These are phyloP conservation scores for Macrocybe gigantea DNA, from an alignment of 768 basidiomycete genomes.

Conservation along the genomic window DNA sequence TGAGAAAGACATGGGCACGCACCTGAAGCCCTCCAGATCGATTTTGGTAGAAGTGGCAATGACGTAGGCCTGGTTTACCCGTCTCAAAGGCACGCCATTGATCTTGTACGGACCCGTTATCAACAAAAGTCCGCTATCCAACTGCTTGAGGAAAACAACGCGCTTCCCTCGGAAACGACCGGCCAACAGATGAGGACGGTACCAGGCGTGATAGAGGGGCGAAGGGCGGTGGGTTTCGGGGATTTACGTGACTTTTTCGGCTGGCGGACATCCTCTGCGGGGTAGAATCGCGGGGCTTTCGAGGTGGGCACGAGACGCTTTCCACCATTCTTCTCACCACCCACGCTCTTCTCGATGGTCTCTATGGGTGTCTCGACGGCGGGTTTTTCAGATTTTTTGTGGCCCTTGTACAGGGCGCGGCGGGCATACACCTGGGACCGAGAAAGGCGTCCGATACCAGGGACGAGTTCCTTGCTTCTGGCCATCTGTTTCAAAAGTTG, in stretches of 20 bases:
- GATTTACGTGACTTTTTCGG: conserved; percentile 93
- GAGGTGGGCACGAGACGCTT: conserved; percentile 81
- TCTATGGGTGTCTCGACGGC: conserved; percentile 53
- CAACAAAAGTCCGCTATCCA: conserved; percentile 86
- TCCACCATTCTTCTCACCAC: conserved; percentile 87
- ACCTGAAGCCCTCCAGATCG: conserved; percentile 75
- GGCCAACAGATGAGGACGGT: conserved; percentile 94
- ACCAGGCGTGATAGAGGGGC: conserved; percentile 87
- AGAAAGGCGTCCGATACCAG: conserved; percentile 77
- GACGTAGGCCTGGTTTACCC: conserved; percentile 98
- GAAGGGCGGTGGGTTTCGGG: conserved; percentile 71
- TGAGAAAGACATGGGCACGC: conserved; percentile 18
- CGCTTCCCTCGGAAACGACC: conserved; percentile 98
- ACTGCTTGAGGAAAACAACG: conserved; percentile 96
- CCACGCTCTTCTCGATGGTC: conserved; percentile 74
- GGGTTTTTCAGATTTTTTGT: conserved; percentile 69
- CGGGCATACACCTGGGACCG: conserved; percentile 76
- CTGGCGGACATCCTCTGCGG: conserved; percentile 87
- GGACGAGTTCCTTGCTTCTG: conserved; percentile 79
- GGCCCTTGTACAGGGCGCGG: conserved; percentile 82
- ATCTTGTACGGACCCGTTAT: conserved; percentile 97
- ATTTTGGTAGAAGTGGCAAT: conserved; percentile 97
- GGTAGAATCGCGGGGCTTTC: conserved; percentile 90
- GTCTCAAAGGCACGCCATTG: conserved; percentile 96
- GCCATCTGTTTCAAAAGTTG: conserved; percentile 50